Percentiles rank a stretch among this genome's conserved stretches.
These are phyloP conservation scores for Alternaria triticina DNA, from an alignment of 2,329 filamentous ascomycete genomes.

Conservation along the genomic window DNA sequence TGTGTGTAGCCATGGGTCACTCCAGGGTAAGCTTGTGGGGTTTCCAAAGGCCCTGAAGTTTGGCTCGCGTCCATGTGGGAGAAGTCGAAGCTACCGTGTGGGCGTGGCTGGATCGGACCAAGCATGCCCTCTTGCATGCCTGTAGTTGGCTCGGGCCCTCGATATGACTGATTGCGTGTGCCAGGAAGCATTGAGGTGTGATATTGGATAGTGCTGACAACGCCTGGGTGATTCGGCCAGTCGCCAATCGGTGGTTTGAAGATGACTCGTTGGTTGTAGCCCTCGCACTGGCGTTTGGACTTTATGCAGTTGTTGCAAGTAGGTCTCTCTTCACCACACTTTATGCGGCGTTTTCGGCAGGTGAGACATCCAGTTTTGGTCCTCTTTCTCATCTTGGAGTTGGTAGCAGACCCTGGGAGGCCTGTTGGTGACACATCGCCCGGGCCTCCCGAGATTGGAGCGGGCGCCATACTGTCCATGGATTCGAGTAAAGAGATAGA, in stretches of 20 bases:
- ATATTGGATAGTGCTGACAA: conserved; percentile 46
- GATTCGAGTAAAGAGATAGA: neutral
- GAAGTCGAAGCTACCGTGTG: conserved; percentile 37
- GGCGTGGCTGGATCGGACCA: conserved; percentile 38
- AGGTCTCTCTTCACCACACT: conserved; percentile 90
- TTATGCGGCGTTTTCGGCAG: conserved; percentile 93
- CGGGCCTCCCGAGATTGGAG: conserved; percentile 25
- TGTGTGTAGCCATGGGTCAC: conserved; percentile 27
- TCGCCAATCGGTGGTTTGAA: conserved; percentile 76
- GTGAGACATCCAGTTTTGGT: conserved; percentile 95
- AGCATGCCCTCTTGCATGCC: conserved; percentile 29
- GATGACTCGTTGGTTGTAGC: conserved; percentile 79
- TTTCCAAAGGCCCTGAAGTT: conserved; percentile 11
- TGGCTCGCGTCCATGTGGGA: conserved; percentile 23
- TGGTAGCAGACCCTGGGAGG: conserved; percentile 23
- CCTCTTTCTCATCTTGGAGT: conserved; percentile 54
- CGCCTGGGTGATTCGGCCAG: conserved; percentile 50
- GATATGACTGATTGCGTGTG: conserved; percentile 30
- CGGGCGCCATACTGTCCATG: conserved; percentile 33
- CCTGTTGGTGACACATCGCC: conserved; percentile 40
- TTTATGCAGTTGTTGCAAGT: conserved; percentile 86
- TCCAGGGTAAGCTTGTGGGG: conserved; percentile 23
- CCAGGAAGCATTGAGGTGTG: conserved; percentile 49
- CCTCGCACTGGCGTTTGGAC: conserved; percentile 82
- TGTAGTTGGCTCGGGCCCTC: conserved; percentile 14